A percentile compares a stretch with the other conserved stretches of the same genome.
phyloP scores from a whole-genome alignment of 257 asterid genomes.

The Thymus mandschuricus region DNA sequence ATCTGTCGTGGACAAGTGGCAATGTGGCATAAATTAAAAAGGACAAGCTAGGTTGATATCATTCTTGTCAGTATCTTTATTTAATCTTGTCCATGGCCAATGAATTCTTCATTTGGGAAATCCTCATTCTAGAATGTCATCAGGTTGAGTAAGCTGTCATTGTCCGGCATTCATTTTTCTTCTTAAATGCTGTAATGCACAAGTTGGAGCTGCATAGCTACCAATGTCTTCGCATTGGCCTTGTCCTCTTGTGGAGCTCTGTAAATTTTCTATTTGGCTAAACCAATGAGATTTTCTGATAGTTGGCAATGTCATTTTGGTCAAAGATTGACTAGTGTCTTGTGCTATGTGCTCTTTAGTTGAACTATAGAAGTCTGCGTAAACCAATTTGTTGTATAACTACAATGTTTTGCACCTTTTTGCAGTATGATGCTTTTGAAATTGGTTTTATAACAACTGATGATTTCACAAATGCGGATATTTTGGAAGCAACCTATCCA shows the following conservation, averaged over 20 bases:
- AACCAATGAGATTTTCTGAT: background rate
- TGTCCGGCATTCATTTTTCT: background rate
- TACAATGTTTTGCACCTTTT: constrained; percentile 23
- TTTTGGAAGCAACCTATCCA: constrained; percentile 94
- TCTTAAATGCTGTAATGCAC: constrained; percentile 13
- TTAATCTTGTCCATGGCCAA: constrained; percentile 17
- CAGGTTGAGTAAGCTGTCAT: background rate
- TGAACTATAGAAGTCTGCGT: background rate
- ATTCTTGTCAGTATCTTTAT: constrained; percentile 3
- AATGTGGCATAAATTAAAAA: constrained; percentile 7
- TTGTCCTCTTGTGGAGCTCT: background rate
- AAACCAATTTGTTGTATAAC: constrained; percentile 7
- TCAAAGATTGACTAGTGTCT: constrained; percentile 1
- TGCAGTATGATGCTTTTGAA: constrained; percentile 93
- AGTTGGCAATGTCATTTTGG: background rate
- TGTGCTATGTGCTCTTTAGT: constrained; percentile 6
- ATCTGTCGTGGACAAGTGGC: background rate
- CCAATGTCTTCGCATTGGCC: background rate
- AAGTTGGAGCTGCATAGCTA: constrained; percentile 1
- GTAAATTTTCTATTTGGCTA: constrained; percentile 14
- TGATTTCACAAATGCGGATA: constrained; percentile 91
- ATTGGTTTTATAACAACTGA: constrained; percentile 89
- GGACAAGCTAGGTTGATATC: constrained; percentile 11
- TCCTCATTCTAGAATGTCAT: background rate
- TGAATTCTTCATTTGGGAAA: background rate